Base-by-base conservation (phyloP, 1,284 basidiomycete genomes). In the Violaceomyces palustris region DNA sequence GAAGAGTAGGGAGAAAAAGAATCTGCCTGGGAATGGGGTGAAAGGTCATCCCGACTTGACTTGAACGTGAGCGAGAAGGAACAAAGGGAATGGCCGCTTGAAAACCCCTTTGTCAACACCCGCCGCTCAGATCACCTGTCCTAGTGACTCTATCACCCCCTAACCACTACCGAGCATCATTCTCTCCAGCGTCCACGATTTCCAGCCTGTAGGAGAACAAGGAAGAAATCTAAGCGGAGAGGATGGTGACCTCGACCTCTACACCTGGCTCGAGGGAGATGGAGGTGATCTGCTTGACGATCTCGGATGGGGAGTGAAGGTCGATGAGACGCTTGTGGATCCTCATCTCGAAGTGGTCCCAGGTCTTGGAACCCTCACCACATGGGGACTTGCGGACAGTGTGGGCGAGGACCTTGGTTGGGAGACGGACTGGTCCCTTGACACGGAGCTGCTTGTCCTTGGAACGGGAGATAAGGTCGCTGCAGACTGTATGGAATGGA, bases 271-370 rank as follows among this genome's bases (percentile, higher is more conserved):
- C 93, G 79, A 98, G 83, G 77, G 87, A 90, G 80, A 97, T 96
- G 75, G 87, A 91, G 60, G 93, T 97, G 75, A 99, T 99, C 80
- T 98, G 93, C 83, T 98, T 98, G 79, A 99, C 94, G 69, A 97
- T 88, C 80, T 98, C 94, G 74, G 88, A 89, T 57, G 93, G 93
- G 51, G 92, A 92, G 81, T 93, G 90, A 62, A 99, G 81, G 82
- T 99, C 94, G 75, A 99, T 98, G 77, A 98, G 83, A 74, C 94
- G 88, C 82, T 99, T 99, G 86, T 99, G 93, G 68, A 99, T 83
- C 81, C 92, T 91, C 80, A 99, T 85, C 80, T 99, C 93, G 79
- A 92, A 98, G 74, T 88, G 85, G 79, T 98, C 94, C 94, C 94
- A 99, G 75, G 94, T 99, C 86, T 99, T 98, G 74, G 75, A 74